These are phyloP conservation scores for grape (Vitis vinifera) DNA, from an alignment of 164 flowering plant genomes.

Conservation along the genomic window ASM3070453v1 NC_081811.1:7000501-7001000, in stretches of 20 bases:
- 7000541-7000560: too few species aligned
- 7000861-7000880: constrained; percentile 72
- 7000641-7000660: too few species aligned
- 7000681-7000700: neutral
- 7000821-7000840: neutral
- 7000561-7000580: too few species aligned
- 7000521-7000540: too few species aligned
- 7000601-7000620: too few species aligned
- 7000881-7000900: constrained; percentile 67
- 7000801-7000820: neutral
- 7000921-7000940: constrained; percentile 77
- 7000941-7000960: constrained; percentile 69
- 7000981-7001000: constrained; percentile 79
- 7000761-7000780: neutral
- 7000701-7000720: neutral
- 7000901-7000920: constrained; percentile 74
- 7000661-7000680: too few species aligned
- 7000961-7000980: constrained; percentile 63
- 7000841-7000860: constrained; percentile 43
- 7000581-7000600: too few species aligned
- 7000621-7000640: too few species aligned
- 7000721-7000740: neutral
- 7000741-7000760: neutral
- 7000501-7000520: too few species aligned
- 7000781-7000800: neutral